Percentiles rank a stretch among this genome's conserved stretches.
Evolutionary conservation across 108 stramenopile genomes (phyloP).

Genomic region (Discostella pseudostelligera): DNA sequence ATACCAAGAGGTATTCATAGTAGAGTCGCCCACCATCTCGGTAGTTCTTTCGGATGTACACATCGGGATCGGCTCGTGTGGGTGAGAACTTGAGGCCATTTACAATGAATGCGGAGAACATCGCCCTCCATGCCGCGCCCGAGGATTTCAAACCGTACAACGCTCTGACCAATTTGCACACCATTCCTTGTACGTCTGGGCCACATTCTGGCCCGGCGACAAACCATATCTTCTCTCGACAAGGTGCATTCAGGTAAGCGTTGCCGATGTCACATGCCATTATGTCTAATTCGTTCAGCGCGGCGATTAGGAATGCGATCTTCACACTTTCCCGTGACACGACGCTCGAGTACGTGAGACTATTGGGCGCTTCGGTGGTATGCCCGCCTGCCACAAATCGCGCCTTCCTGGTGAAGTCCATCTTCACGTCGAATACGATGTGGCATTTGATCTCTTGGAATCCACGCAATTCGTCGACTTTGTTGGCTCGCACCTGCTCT

Average conservation of each 20-base stretch:
- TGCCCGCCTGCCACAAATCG: constrained; percentile 35
- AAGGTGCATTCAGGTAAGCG: constrained; percentile 50
- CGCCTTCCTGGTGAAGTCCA: constrained; percentile 18
- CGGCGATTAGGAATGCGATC: constrained; percentile 47
- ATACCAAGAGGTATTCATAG: constrained; percentile 37
- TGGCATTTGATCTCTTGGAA: constrained; percentile 27
- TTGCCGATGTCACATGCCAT: constrained; percentile 41
- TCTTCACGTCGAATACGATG: constrained; percentile 53
- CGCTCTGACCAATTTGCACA: not conserved
- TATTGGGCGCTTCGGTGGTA: constrained; percentile 27
- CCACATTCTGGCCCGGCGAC: constrained; percentile 6
- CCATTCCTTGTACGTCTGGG: not conserved
- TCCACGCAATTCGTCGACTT: not conserved
- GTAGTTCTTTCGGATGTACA: not conserved
- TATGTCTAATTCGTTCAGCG: constrained; percentile 50
- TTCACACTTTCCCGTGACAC: constrained; percentile 41
- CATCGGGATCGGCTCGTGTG: not conserved
- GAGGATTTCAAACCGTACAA: not conserved
- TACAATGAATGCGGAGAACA: not conserved
- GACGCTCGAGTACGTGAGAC: constrained; percentile 20
- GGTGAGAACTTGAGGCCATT: not conserved
- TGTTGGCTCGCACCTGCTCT: not conserved
- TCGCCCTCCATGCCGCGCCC: not conserved
- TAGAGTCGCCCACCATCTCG: constrained; percentile 10
- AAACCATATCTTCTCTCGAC: constrained; percentile 33